Base-by-base conservation (phyloP, 495 filamentous ascomycete genomes). In the Lepraria neglecta region DNA sequence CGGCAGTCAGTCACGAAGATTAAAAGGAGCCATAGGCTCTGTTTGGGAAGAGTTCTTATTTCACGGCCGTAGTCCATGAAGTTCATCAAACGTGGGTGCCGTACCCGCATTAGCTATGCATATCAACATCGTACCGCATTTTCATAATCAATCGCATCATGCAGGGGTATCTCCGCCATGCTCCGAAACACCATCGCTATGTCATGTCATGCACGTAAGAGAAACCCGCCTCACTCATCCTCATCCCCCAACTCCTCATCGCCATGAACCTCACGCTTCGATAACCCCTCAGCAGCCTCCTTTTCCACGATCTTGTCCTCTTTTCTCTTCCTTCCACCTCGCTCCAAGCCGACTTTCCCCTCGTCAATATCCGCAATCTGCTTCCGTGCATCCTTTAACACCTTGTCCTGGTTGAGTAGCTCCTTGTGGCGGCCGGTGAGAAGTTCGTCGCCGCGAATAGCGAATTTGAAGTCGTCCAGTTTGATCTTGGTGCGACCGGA, bases 381-480 rank as follows among this genome's bases (percentile, higher is more conserved):
- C 71, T 87, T 88, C 15, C 89, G 76, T n/a, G 87, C 83, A 63
- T 84, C 79, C 69, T 90, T 90, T 48, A 96, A 81, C 59, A 86
- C 82, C 68, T 86, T 84, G 62, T 92, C 87, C 81, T 87, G 90
- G 65, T 84, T 83, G 56, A 97, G 74, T 64, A 95, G 78, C 72
- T 95, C 91, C 76, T 90, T 84, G 59, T 97, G 89, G 74, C 94
- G 86, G 27, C 94, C 94, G 51, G 97, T 81, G 71, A 94, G 91
- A 66, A 81, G 76, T 27, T 88, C 84, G 68, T 97, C 94, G 40
- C 86, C 82, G 38, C 95, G 84, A 57, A 97, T 82, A 35, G 89
- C 89, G 69, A 94, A 97, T 69, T 92, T 89, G 78, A 97, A 95
- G 72, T 98, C 94, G 65, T 98, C 94, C 60, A 96, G 88, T 70